Conservation (phyloP, 2,329 filamentous ascomycete species). For the Scedosporium boydii region DNA sequence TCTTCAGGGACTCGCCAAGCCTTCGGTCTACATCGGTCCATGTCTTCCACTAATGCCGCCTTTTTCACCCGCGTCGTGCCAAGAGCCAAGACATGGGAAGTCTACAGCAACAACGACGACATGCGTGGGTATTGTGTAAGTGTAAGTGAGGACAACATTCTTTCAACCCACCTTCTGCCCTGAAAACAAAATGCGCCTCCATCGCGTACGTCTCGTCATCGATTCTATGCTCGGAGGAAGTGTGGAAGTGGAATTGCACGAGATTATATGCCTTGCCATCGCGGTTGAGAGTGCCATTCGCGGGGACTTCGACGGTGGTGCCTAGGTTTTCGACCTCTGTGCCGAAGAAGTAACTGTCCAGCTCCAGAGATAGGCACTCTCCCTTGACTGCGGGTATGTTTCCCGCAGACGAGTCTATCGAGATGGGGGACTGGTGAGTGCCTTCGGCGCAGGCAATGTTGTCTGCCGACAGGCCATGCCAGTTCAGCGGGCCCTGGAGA, state of each 20-base stretch:
- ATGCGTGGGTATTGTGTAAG: background rate
- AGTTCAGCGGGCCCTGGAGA: slow-evolving; percentile 39
- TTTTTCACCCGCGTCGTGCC: background rate
- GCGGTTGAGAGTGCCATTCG: slow-evolving; percentile 35
- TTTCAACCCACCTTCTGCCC: slow-evolving; percentile 14
- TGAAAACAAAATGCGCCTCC: slow-evolving; percentile 32
- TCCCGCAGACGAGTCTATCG: slow-evolving; percentile 24
- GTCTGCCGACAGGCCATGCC: slow-evolving; percentile 32
- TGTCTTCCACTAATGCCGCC: too few species aligned
- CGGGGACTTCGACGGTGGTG: slow-evolving; percentile 37
- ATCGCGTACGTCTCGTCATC: slow-evolving; percentile 28
- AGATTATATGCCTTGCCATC: slow-evolving; percentile 30
- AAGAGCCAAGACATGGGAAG: background rate
- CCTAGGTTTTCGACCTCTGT: slow-evolving; percentile 41
- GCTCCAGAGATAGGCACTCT: slow-evolving; percentile 19
- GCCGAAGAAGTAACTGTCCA: slow-evolving; percentile 24
- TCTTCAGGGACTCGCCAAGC: too few species aligned
- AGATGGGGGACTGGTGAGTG: slow-evolving; percentile 45
- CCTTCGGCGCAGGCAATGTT: slow-evolving; percentile 40
- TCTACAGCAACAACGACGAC: background rate
- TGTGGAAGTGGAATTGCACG: slow-evolving; percentile 51
- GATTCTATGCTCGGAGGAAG: slow-evolving; percentile 48
- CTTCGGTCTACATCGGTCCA: too few species aligned
- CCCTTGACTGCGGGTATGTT: slow-evolving; percentile 20
- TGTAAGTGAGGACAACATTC: background rate